Evolutionary conservation across 352 stramenopile genomes (phyloP).

Genomic region (Globisporangium ultimum): DNA sequence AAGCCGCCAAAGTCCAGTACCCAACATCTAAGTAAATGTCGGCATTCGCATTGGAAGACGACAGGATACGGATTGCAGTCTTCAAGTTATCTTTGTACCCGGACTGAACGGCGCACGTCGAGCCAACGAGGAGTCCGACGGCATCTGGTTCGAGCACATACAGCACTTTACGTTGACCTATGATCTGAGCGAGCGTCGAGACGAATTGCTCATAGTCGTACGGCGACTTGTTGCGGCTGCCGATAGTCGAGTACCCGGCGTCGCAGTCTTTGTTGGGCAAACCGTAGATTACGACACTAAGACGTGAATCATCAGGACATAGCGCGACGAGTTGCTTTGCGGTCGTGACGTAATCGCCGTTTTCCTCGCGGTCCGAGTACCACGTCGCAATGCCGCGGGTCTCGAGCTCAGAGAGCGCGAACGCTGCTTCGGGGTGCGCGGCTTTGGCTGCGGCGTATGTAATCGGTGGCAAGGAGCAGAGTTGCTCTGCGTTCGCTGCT

Average conservation of each 20-base stretch:
- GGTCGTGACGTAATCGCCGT: conserved; percentile 10
- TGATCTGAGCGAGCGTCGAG: conserved; percentile 28
- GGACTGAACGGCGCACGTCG: conserved; percentile 13
- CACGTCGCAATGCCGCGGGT: conserved; percentile 39
- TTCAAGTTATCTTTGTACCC: conserved; percentile 54
- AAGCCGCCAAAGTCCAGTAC: conserved; percentile 50
- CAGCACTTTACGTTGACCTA: conserved; percentile 54
- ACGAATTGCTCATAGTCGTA: conserved; percentile 53
- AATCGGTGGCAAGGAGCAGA: conserved; percentile 35
- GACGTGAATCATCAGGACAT: conserved; percentile 36
- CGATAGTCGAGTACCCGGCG: conserved; percentile 34
- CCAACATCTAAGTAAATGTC: conserved; percentile 70
- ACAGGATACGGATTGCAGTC: conserved; percentile 39
- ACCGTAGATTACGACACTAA: conserved; percentile 68
- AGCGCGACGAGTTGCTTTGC: conserved; percentile 27
- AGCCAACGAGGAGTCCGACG: conserved; percentile 44
- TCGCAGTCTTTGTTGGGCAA: conserved; percentile 76
- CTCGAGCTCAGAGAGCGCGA: conserved; percentile 28
- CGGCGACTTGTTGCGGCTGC: conserved; percentile 29
- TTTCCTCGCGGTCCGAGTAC: conserved; percentile 37
- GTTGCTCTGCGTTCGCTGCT: conserved; percentile 18
- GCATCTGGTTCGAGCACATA: conserved; percentile 73
- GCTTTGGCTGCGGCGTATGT: conserved; percentile 35
- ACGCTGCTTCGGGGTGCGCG: conserved; percentile 26
- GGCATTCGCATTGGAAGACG: conserved; percentile 51